A percentile compares a stretch with the other conserved stretches of the same genome.
Evolutionary conservation across 2,329 filamentous ascomycete species (phyloP).

Genomic region (Pseudonectria foliicola): DNA sequence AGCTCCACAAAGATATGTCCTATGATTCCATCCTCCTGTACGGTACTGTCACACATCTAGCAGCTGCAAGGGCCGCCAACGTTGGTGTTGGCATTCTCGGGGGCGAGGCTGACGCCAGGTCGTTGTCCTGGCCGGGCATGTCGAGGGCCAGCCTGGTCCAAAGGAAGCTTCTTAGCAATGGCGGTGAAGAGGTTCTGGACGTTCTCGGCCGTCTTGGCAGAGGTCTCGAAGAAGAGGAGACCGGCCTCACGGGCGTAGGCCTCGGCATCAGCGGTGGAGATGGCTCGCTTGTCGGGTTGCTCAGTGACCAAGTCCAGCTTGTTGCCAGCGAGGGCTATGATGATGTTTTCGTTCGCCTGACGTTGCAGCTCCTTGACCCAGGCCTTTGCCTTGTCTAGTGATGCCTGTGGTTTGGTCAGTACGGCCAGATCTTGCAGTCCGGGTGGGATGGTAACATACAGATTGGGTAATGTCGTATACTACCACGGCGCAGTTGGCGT

Average conservation of each 20-base stretch:
- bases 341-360: constrained; percentile 99
- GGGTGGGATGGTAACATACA: constrained; percentile 48
- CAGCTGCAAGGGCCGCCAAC: constrained; percentile 49
- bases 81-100: constrained; percentile 52
- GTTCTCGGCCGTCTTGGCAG: constrained; percentile 94
- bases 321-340: constrained; percentile 96
- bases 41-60: constrained; percentile 28
- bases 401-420: constrained; percentile 54
- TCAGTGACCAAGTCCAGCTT: constrained; percentile 94
- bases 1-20: constrained; percentile 13
- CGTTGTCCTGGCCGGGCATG: constrained; percentile 64
- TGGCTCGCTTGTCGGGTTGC: constrained; percentile 91
- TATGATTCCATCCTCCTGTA: constrained; percentile 10
- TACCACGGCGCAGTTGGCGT: constrained; percentile 97
- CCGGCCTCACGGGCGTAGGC: constrained; percentile 91
- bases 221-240: constrained; percentile 96
- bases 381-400: constrained; percentile 96
- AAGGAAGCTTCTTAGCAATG: constrained; percentile 93
- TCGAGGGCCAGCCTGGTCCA: constrained; percentile 91
- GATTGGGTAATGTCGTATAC: constrained; percentile 99
- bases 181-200: constrained; percentile 93
- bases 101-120: constrained; percentile 49
- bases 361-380: constrained; percentile 99
- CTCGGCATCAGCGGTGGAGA: constrained; percentile 81
- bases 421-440: background rate